Conservation (phyloP, 495 filamentous ascomycete species). For the Aspergillus funiculosus region DNA sequence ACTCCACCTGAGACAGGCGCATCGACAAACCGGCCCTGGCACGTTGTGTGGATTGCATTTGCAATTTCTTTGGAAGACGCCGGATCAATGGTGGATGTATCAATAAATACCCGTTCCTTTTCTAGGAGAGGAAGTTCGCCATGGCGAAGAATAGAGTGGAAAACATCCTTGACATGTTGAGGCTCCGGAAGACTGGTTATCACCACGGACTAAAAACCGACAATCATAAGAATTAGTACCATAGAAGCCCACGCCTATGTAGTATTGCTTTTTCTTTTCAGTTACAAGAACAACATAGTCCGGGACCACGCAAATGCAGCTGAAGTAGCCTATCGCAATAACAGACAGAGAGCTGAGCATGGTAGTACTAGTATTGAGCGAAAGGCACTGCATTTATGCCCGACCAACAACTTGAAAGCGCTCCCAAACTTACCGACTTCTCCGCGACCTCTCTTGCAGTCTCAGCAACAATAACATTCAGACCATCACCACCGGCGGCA, state of each 20-base stretch:
- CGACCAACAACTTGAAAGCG: neutral
- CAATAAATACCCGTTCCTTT: slow-evolving; percentile 63
- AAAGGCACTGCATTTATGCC: neutral
- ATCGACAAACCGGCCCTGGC: slow-evolving; percentile 62
- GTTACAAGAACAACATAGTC: neutral
- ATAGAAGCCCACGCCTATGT: neutral
- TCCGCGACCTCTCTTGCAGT: slow-evolving; percentile 59
- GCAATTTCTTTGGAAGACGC: slow-evolving; percentile 65
- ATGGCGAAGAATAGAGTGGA: slow-evolving; percentile 53
- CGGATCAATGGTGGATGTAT: slow-evolving; percentile 83
- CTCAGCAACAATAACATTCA: slow-evolving; percentile 51
- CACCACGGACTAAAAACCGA: slow-evolving; percentile 56
- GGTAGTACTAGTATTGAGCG: neutral
- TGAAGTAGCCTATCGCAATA: neutral
- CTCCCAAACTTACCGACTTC: slow-evolving; percentile 63
- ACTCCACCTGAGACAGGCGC: slow-evolving; percentile 84
- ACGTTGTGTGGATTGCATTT: slow-evolving; percentile 50
- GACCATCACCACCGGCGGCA: slow-evolving; percentile 29
- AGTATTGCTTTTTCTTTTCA: too few relatives aligned
- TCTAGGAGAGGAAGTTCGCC: slow-evolving; percentile 35
- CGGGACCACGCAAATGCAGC: neutral
- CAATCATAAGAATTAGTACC: slow-evolving; percentile 6
- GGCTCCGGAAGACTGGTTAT: slow-evolving; percentile 80
- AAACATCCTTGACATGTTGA: slow-evolving; percentile 70
- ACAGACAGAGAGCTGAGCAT: neutral